These are phyloP conservation scores for Lophiotrema nucula DNA, from an alignment of 495 filamentous ascomycete genomes.

Conservation along the genomic window DNA sequence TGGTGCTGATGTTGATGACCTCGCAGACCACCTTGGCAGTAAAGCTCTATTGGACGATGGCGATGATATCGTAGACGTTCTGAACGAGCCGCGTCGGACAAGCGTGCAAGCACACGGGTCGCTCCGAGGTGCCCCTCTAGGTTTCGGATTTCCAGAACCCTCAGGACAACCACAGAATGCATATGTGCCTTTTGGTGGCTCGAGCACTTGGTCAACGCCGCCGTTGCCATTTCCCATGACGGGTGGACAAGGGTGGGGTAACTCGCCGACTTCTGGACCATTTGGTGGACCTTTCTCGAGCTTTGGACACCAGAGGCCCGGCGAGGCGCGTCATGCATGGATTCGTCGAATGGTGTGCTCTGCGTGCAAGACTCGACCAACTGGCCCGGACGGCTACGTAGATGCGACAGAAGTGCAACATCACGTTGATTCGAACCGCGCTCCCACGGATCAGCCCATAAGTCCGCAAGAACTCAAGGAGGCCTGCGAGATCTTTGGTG, in stretches of 20 bases:
- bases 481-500: constrained; percentile 89
- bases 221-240: constrained; percentile 33
- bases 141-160: constrained; percentile 36
- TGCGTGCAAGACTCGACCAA: constrained; percentile 53
- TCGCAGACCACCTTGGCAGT: constrained; percentile 85
- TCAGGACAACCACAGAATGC: constrained; percentile 19
- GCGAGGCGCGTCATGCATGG: constrained; percentile 53
- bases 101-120: constrained; percentile 37
- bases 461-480: constrained; percentile 73
- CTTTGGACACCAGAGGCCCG: constrained; percentile 44
- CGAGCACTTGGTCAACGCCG: constrained; percentile 38
- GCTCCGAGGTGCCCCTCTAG: constrained; percentile 31
- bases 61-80: constrained; percentile 49
- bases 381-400: constrained; percentile 57
- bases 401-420: constrained; percentile 63
- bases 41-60: constrained; percentile 86
- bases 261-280: constrained; percentile 28
- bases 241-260: constrained; percentile 32
- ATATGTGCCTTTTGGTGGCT: constrained; percentile 26
- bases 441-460: constrained; percentile 57
- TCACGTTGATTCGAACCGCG: constrained; percentile 62
- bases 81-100: constrained; percentile 37
- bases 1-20: constrained; percentile 62
- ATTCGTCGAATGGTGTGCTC: constrained; percentile 60
- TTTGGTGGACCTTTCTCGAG: constrained; percentile 52